These are phyloP conservation scores for Coemansia umbellata DNA, from an alignment of 192 early-diverging fungal genomes.

Conservation along the genomic window DNA sequence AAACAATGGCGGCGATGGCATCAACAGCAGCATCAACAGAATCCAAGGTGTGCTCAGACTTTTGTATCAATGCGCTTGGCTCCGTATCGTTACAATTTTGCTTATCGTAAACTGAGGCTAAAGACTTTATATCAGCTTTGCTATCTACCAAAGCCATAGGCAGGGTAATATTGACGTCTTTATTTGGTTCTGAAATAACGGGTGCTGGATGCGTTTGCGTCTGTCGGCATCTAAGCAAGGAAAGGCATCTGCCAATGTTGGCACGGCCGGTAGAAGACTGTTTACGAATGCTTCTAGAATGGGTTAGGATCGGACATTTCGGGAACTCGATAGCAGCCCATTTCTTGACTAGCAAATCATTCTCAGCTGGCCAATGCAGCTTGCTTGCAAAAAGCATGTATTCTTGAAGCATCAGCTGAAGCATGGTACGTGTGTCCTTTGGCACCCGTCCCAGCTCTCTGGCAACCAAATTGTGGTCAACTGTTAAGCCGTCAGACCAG, in stretches of 20 bases:
- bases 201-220: neutral
- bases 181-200: neutral
- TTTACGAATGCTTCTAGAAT: neutral
- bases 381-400: slow-evolving; percentile 19
- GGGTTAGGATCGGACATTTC: slow-evolving; percentile 17
- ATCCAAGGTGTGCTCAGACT: neutral
- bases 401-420: slow-evolving; percentile 40
- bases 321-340: slow-evolving; percentile 44
- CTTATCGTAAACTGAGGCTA: too few species aligned
- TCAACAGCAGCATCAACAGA: slow-evolving; percentile 1
- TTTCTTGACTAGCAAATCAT: slow-evolving; percentile 5
- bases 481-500: slow-evolving; percentile 21
- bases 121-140: too few species aligned
- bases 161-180: too few species aligned
- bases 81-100: too few species aligned
- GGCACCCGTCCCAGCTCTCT: slow-evolving; percentile 7
- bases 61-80: too few species aligned
- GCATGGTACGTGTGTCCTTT: slow-evolving; percentile 20
- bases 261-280: neutral
- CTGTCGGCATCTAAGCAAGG: slow-evolving; percentile 8
- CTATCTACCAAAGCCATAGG: too few species aligned
- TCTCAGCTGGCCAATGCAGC: slow-evolving; percentile 14
- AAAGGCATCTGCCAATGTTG: slow-evolving; percentile 13
- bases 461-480: slow-evolving; percentile 11
- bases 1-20: neutral